Conservation (phyloP, 768 basidiomycete genomes). For the Rhizopogon roseolus region DNA sequence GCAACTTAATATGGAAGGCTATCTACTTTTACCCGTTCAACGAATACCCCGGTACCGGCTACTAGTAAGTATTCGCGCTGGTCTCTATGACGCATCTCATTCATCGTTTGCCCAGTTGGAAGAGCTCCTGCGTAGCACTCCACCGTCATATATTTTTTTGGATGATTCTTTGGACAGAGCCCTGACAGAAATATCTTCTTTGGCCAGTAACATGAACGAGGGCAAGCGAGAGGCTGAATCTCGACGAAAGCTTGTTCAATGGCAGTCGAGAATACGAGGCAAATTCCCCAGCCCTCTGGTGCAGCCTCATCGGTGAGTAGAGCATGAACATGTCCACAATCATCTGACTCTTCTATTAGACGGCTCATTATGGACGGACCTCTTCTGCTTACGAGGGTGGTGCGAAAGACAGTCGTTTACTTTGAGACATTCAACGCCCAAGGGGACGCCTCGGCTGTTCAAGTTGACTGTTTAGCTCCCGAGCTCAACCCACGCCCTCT, state of each 20-base stretch:
- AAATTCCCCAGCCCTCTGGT: slow-evolving; percentile 97
- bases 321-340: neutral
- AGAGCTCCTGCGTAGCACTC: slow-evolving; percentile 79
- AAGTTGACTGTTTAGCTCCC: slow-evolving; percentile 87
- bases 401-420: slow-evolving; percentile 75
- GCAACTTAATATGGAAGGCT: slow-evolving; percentile 91
- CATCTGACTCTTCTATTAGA: slow-evolving; percentile 33
- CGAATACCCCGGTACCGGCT: slow-evolving; percentile 96
- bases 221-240: slow-evolving; percentile 95
- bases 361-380: slow-evolving; percentile 92
- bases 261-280: slow-evolving; percentile 85
- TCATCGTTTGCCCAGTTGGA: slow-evolving; percentile 48
- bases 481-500: slow-evolving; percentile 78
- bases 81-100: neutral
- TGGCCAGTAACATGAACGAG: slow-evolving; percentile 97
- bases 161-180: slow-evolving; percentile 86
- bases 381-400: slow-evolving; percentile 82
- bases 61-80: slow-evolving; percentile 52
- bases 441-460: slow-evolving; percentile 75
- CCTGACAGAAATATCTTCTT: slow-evolving; percentile 76
- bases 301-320: slow-evolving; percentile 85
- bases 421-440: slow-evolving; percentile 78
- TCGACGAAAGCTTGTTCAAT: slow-evolving; percentile 82
- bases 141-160: slow-evolving; percentile 68
- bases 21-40: slow-evolving; percentile 91